Evolutionary conservation across 805 yeast genomes (phyloP), one percentile per base, ranked within the genome.

Genomic region (Candida nemodendra): DNA sequence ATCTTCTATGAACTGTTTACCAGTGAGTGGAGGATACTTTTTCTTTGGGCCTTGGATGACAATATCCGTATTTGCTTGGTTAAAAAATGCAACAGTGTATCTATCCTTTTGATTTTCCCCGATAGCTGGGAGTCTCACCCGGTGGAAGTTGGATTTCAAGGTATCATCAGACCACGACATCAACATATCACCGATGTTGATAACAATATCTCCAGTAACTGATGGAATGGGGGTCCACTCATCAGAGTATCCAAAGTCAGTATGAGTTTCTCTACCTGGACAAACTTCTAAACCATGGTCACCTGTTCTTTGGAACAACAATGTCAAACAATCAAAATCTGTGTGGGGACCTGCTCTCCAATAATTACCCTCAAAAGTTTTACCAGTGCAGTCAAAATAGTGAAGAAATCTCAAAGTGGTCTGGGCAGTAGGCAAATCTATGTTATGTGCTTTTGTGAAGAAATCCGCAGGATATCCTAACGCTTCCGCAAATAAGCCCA

Each of bases 291-390:
- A 48, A 1, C 67, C 67, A 32, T 58, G 61, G 30, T 61, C 65
- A 6, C 65, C 67, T 4, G 57, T 48, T 43, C 62, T 51, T 45
- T 62, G 66, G 37, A 62, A 62, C 27, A 62, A 42, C 14, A 63
- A 39, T 2, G 68, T 63, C 29, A 62, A 28, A 38, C 63, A 56
- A 39, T 62, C 66, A 38, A 62, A 61, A 35, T 63, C 66, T 5
- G 67, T 62, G 40, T 62, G 68, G 2, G 67, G 64, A 7, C 65
- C 67, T 5, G 66, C 64, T 39, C 67, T 48, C 68, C 68, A 62
- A 23, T 44, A 30, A 18, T 58, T 56, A 2, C 45, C 51, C 5
- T 40, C 49, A 19, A 47, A 48, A 3, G 15, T 30, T 33, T 54
- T 45, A 16, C 58, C 61, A 3, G 61, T 48, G 17, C 47, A 44